Evolutionary conservation across 23 red algal genomes (phyloP), one percentile per base, ranked within the genome.

Genomic region (Gracilaria gracilis): DNA sequence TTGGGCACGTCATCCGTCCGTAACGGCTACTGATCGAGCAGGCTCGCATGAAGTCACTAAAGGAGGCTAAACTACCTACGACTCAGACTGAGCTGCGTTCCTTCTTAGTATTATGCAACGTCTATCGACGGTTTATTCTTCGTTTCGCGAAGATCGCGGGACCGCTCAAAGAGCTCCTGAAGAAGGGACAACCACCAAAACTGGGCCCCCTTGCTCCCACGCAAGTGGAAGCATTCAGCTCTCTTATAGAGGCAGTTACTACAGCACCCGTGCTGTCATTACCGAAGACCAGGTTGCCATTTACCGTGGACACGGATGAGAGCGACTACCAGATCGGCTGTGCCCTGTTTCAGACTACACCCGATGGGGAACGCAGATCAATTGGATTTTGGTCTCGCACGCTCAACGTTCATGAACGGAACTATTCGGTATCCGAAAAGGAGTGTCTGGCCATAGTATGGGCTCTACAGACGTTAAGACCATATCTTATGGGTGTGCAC

Each of bases 101-200:
- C 38, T 90, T 90, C 25, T 71, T 90, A 37, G 72, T 39, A 7
- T 17, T 90, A 0, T 76, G 67, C 39, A 78, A 76, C 37, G 29
- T 90, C n/a, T 90, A 90, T n/a, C 72, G 86, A 27, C 70, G 86
- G 19, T 80, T 81, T 25, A 65, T 90, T 35, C 32, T 31, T 40
- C 14, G 74, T 4, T 79, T 80, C 49, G 71, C 86, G 17, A 2
- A 79, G 46, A 90, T 80, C 0, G 24, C 86, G 14, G 35, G 2
- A n/a, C 57, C 86, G 7, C 86, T 80, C n/a, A 65, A 67, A 16
- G 59, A 58, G n/a, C 47, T 59, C 5, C 37, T 57, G 17, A 79
- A 64, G 46, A 79, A 75, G 48, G 74, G 47, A 21, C 34, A 29
- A 27, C 47, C 74, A 48, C 46, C 80, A 35, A 84, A 84, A 2